These are phyloP conservation scores for Lotmaria passim DNA, from an alignment of 208 protist genomes.

Conservation along the genomic window DNA sequence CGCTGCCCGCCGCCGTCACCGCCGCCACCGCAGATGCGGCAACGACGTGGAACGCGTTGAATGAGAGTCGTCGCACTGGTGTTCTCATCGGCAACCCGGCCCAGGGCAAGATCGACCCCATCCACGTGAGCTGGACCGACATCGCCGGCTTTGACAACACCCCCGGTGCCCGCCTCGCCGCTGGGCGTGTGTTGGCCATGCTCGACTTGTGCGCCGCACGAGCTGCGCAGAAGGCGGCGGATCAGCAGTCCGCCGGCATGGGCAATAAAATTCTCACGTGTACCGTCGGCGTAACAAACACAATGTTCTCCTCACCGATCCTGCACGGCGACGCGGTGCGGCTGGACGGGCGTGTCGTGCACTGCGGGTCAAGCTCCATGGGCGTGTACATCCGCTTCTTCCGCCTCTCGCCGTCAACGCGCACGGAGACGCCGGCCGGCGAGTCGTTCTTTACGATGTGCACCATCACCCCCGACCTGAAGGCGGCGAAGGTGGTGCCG, in stretches of 20 bases:
- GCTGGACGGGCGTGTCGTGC: constrained; percentile 75
- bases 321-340: constrained; percentile 87
- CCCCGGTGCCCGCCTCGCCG: constrained; percentile 57
- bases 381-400: constrained; percentile 85
- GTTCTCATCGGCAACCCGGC: constrained; percentile 65
- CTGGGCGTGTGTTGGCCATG: constrained; percentile 86
- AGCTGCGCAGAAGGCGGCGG: constrained; percentile 46
- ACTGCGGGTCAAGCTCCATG: constrained; percentile 83
- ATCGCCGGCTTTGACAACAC: constrained; percentile 67
- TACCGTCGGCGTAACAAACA: constrained; percentile 88
- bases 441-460: constrained; percentile 93
- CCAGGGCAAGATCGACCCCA: constrained; percentile 56
- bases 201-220: constrained; percentile 88
- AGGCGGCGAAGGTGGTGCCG: constrained; percentile 81
- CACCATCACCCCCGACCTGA: constrained; percentile 75
- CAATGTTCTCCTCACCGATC: constrained; percentile 79
- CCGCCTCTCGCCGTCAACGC: constrained; percentile 67
- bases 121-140: constrained; percentile 79
- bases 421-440: constrained; percentile 60
- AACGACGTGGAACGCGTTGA: background rate
- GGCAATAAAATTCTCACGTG: constrained; percentile 48
- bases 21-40: no score
- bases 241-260: constrained; percentile 25
- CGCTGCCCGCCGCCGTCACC: background rate
- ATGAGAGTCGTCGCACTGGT: constrained; percentile 7